Percentiles rank a stretch among this genome's conserved stretches.
phyloP scores from a whole-genome alignment of 441 rosid genomes.

The Raphanus hybrid region DNA sequence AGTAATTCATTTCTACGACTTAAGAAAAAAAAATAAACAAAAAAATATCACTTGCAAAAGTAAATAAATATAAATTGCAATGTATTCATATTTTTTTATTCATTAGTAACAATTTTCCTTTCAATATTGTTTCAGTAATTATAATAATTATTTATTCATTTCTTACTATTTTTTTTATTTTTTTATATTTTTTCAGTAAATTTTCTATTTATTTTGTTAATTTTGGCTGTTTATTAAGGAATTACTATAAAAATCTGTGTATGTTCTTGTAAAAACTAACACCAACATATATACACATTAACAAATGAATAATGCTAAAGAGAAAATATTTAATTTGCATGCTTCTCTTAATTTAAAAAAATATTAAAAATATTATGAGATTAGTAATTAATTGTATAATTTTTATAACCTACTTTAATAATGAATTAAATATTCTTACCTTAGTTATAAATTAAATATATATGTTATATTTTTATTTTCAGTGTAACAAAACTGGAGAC shows the following conservation, averaged over 20 bases:
- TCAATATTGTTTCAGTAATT: not conserved
- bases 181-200: not conserved
- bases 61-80: not conserved
- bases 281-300: not conserved
- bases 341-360: not conserved
- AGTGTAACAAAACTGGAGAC: not conserved
- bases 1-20: not conserved
- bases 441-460: not conserved
- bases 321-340: too few relatives aligned
- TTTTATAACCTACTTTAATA: too few relatives aligned
- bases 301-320: not conserved
- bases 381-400: too few relatives aligned
- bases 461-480: not conserved
- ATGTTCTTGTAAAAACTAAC: not conserved
- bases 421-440: not conserved
- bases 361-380: too few relatives aligned
- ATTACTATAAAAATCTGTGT: not conserved
- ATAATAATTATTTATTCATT: too few relatives aligned
- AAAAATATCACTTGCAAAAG: not conserved
- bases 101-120: not conserved
- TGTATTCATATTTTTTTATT: not conserved
- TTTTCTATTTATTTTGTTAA: not conserved
- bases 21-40: not conserved
- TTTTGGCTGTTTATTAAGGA: not conserved
- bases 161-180: not conserved